phyloP scores from a whole-genome alignment of 164 flowering plant species.

The Annona cherimola region DNA sequence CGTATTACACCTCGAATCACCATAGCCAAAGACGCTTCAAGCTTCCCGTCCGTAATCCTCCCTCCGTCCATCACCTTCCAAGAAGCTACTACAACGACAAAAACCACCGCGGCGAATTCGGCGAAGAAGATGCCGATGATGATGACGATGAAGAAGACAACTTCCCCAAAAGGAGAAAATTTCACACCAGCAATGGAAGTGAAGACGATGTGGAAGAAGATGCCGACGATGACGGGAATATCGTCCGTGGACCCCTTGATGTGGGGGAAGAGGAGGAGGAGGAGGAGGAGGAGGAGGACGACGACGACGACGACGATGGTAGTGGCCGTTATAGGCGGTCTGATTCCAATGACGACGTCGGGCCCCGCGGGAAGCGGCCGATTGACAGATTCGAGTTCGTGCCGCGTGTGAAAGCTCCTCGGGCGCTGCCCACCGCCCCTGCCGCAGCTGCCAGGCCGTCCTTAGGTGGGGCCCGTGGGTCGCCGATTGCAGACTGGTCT shows the following conservation, averaged over 20 bases:
- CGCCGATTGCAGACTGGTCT: conserved; percentile 45
- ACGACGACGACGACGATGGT: conserved; percentile 14
- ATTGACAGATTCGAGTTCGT: conserved; percentile 41
- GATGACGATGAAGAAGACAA: conserved; percentile 17
- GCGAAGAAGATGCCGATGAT: conserved; percentile 21
- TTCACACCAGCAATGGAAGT: conserved; percentile 5
- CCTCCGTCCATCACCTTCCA: conserved; percentile 12
- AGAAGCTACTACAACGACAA: conserved; percentile 18
- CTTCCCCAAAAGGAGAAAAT: conserved; percentile 3
- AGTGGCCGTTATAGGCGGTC: conserved; percentile 7
- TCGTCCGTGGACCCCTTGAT: background rate
- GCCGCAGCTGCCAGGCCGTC: conserved; percentile 8
- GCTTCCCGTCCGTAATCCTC: conserved; percentile 26
- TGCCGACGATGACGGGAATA: conserved; percentile 2
- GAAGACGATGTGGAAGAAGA: conserved; percentile 16
- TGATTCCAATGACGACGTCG: conserved; percentile 16
- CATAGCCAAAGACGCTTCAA: conserved; percentile 20
- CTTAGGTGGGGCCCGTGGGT: conserved; percentile 3
- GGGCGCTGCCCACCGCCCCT: conserved; percentile 6
- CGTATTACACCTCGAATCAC: conserved; percentile 11
- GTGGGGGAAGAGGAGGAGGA: conserved; percentile 9
- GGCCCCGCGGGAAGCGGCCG: conserved; percentile 46
- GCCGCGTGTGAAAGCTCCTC: conserved; percentile 25
- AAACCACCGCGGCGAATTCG: conserved; percentile 19
- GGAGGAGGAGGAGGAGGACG: conserved; percentile 17